Conservation (phyloP, 208 protist species). For the Crithidia mellificae region DNA sequence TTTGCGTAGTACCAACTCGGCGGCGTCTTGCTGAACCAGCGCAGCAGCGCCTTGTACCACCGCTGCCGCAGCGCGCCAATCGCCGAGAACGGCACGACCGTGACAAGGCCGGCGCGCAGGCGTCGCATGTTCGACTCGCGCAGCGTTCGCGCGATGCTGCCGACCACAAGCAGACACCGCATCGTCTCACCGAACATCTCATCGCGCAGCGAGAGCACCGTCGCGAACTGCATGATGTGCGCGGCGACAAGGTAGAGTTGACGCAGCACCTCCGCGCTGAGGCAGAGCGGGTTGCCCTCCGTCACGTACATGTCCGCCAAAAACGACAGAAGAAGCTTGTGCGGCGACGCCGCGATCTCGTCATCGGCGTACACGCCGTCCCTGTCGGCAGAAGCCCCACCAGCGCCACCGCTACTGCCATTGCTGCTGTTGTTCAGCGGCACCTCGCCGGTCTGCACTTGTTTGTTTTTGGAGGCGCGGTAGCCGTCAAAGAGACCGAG, state of each 20-base stretch:
- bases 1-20: constrained; percentile 80
- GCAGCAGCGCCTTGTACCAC: constrained; percentile 74
- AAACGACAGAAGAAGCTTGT: constrained; percentile 78
- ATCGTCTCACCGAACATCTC: constrained; percentile 82
- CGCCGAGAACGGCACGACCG: constrained; percentile 56
- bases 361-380: constrained; percentile 28
- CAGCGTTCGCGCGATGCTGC: constrained; percentile 55
- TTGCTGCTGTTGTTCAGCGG: background rate
- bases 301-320: constrained; percentile 66
- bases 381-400: too few species aligned
- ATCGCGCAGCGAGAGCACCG: constrained; percentile 70
- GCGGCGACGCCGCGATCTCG: constrained; percentile 57
- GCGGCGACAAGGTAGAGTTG: constrained; percentile 58
- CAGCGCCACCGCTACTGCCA: too few species aligned
- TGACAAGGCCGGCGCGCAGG: constrained; percentile 36
- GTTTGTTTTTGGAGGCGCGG: constrained; percentile 42
- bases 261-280: constrained; percentile 55
- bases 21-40: constrained; percentile 81
- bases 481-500: constrained; percentile 79
- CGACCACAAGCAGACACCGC: constrained; percentile 63
- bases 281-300: constrained; percentile 44
- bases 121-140: constrained; percentile 61
- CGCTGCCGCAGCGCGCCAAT: constrained; percentile 74
- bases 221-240: constrained; percentile 51
- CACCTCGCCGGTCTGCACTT: constrained; percentile 66